Evolutionary conservation across 2,329 filamentous ascomycete genomes (phyloP).

Genomic region (Stemphylium lycopersici): DNA sequence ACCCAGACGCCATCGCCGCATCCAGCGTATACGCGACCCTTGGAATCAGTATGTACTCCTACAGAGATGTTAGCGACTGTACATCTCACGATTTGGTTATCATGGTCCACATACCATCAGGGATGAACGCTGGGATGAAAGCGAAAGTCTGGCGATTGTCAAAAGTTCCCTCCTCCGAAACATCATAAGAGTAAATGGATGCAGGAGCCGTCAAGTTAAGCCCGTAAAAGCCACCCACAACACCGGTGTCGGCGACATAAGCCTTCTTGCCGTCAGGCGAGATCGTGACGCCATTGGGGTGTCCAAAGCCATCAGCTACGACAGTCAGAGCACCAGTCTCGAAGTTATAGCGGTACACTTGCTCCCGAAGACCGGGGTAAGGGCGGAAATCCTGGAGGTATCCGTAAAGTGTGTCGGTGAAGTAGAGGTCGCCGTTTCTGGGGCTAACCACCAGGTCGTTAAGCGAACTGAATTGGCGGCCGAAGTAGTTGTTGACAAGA

Average conservation of each 20-base stretch:
- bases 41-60: constrained; percentile 32
- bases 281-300: constrained; percentile 52
- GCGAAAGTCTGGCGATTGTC: constrained; percentile 33
- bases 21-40: constrained; percentile 62
- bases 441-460: constrained; percentile 50
- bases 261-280: constrained; percentile 49
- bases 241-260: constrained; percentile 53
- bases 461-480: constrained; percentile 51
- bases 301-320: constrained; percentile 47
- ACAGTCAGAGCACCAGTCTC: constrained; percentile 47
- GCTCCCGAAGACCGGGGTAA: constrained; percentile 32
- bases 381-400: constrained; percentile 33
- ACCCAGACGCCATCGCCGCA: constrained; percentile 60
- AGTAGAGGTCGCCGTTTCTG: constrained; percentile 52
- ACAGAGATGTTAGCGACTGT: constrained; percentile 4
- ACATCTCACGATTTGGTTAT: not conserved
- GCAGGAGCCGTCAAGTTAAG: constrained; percentile 28
- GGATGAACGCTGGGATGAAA: constrained; percentile 23
- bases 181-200: constrained; percentile 32
- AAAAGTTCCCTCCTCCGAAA: constrained; percentile 26
- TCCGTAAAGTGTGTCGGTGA: constrained; percentile 52
- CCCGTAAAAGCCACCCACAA: constrained; percentile 28
- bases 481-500: constrained; percentile 54
- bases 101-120: constrained; percentile 19
- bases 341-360: constrained; percentile 51